These are phyloP conservation scores for Gnomoniopsis smithogilvyi DNA, from an alignment of 2,329 filamentous ascomycete genomes.

Conservation along the genomic window DNA sequence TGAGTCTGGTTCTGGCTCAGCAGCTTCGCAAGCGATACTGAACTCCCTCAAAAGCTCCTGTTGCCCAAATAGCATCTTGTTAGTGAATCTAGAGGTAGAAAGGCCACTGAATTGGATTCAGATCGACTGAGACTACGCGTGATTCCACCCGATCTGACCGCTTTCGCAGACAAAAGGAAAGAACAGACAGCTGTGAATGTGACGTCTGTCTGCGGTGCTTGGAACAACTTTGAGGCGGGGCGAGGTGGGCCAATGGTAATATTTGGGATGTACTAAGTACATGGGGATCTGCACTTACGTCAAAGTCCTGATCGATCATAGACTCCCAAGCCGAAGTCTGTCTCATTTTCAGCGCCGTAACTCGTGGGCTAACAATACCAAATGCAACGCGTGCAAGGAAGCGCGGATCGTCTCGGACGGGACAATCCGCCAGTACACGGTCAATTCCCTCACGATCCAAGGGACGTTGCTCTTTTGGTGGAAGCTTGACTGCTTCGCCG, in stretches of 20 bases:
- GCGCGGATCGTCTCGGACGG: conserved; percentile 53
- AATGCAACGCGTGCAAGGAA: conserved; percentile 59
- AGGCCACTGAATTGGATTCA: not conserved
- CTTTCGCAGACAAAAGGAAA: not conserved
- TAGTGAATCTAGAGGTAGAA: not conserved
- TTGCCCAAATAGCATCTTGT: not conserved
- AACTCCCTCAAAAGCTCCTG: conserved; percentile 14
- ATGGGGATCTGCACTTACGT: conserved; percentile 30
- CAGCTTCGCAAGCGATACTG: conserved; percentile 6
- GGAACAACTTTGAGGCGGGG: too few species aligned
- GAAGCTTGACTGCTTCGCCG: conserved; percentile 33
- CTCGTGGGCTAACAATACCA: conserved; percentile 57
- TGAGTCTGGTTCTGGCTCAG: not conserved
- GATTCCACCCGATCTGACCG: not conserved
- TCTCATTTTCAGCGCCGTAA: conserved; percentile 45
- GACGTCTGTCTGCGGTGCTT: too few species aligned
- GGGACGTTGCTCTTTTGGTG: conserved; percentile 33
- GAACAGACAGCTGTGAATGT: not conserved
- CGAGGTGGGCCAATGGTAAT: too few species aligned
- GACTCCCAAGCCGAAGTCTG: conserved; percentile 45
- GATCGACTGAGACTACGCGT: not conserved
- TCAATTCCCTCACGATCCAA: conserved; percentile 39
- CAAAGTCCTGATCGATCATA: conserved; percentile 52
- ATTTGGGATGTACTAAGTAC: too few species aligned
- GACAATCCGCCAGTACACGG: conserved; percentile 39